These are phyloP conservation scores for Bromus sterilis DNA, from an alignment of 176 grass and related monocot species.

Conservation along the genomic window DNA sequence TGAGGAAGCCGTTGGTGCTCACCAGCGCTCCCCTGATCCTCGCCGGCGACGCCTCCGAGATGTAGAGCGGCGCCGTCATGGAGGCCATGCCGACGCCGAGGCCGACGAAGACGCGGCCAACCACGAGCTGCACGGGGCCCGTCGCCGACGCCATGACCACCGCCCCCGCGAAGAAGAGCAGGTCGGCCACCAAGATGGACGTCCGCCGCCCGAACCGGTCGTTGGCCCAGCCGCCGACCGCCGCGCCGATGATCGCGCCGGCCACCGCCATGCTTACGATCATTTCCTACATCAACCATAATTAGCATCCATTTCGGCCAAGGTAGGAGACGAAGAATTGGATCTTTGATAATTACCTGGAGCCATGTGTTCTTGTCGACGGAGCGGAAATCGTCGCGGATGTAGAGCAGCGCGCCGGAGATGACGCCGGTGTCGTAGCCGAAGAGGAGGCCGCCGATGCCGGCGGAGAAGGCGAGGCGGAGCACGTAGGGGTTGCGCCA, in stretches of 20 bases:
- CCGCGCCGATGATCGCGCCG: conserved; percentile 80
- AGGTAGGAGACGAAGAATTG: background rate
- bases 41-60: conserved; percentile 79
- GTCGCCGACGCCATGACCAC: conserved; percentile 56
- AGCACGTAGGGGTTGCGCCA: conserved; percentile 82
- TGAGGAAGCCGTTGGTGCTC: conserved; percentile 81
- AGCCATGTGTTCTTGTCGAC: conserved; percentile 84
- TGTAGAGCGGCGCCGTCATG: conserved; percentile 84
- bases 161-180: conserved; percentile 71
- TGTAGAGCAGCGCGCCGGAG: conserved; percentile 84
- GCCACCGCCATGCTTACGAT: conserved; percentile 91
- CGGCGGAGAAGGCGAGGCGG: conserved; percentile 75
- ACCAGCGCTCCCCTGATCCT: conserved; percentile 71
- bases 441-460: conserved; percentile 87
- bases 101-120: conserved; percentile 65
- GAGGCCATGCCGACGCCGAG: conserved; percentile 88
- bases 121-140: conserved; percentile 40
- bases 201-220: conserved; percentile 59
- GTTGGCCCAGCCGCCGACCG: conserved; percentile 67
- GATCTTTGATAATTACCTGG: conserved; percentile 30
- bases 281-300: conserved; percentile 39
- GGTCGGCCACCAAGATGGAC: conserved; percentile 57
- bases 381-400: conserved; percentile 67
- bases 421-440: conserved; percentile 90
- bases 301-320: background rate